Conservation (phyloP, 768 basidiomycete genomes). For the Suillus discolor region DNA sequence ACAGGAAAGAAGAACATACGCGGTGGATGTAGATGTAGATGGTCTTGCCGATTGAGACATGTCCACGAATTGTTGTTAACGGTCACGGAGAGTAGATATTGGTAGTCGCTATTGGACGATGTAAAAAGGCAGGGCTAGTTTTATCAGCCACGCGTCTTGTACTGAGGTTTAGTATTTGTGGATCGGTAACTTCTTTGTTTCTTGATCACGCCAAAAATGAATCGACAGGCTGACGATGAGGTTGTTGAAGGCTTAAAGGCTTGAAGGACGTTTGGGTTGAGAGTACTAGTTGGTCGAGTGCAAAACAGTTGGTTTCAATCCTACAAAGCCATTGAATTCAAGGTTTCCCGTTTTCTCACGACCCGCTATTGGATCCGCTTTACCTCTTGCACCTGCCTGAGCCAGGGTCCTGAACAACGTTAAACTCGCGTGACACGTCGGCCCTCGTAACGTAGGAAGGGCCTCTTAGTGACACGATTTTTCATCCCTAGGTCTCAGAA, state of each 20-base stretch:
- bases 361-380: slow-evolving; percentile 8
- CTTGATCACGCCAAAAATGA: slow-evolving; percentile 16
- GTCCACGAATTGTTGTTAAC: slow-evolving; percentile 17
- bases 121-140: slow-evolving; percentile 15
- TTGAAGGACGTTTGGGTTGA: slow-evolving; percentile 30
- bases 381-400: neutral
- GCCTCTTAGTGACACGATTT: neutral
- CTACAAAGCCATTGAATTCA: slow-evolving; percentile 29
- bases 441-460: neutral
- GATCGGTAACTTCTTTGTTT: slow-evolving; percentile 15
- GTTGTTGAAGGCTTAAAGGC: slow-evolving; percentile 12
- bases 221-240: slow-evolving; percentile 17
- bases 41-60: slow-evolving; percentile 36
- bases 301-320: slow-evolving; percentile 14
- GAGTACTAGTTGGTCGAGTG: slow-evolving; percentile 25
- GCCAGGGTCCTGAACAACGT: neutral
- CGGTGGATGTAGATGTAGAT: slow-evolving; percentile 34
- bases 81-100: slow-evolving; percentile 14
- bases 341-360: slow-evolving; percentile 30
- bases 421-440: neutral
- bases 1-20: slow-evolving; percentile 4
- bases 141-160: slow-evolving; percentile 26
- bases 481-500: neutral
- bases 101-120: slow-evolving; percentile 13
- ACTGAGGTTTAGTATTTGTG: slow-evolving; percentile 17